Evolutionary conservation across 1,139 yeast genomes (phyloP).

Genomic region (Blastobotrys buckinghamii): DNA sequence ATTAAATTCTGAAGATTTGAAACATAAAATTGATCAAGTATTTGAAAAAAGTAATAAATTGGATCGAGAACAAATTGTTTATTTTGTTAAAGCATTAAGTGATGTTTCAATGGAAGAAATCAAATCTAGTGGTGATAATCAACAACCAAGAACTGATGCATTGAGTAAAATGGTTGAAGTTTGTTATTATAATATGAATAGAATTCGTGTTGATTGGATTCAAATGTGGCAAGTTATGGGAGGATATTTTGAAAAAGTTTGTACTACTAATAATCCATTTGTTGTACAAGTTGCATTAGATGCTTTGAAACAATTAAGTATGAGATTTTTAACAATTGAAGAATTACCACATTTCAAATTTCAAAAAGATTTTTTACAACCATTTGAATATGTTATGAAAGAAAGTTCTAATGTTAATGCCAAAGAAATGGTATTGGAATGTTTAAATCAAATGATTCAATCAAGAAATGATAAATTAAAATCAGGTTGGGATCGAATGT

Average conservation of each 20-base stretch:
- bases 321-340: slow-evolving; percentile 87
- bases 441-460: slow-evolving; percentile 78
- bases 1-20: slow-evolving; percentile 68
- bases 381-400: slow-evolving; percentile 69
- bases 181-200: slow-evolving; percentile 93
- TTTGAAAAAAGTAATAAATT: slow-evolving; percentile 78
- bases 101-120: slow-evolving; percentile 89
- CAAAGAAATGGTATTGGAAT: slow-evolving; percentile 85
- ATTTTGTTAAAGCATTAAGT: slow-evolving; percentile 80
- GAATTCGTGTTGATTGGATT: slow-evolving; percentile 96
- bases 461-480: slow-evolving; percentile 69
- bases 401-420: slow-evolving; percentile 67
- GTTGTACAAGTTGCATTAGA: slow-evolving; percentile 90
- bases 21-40: slow-evolving; percentile 79
- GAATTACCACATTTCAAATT: slow-evolving; percentile 94
- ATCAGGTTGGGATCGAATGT: slow-evolving; percentile 94
- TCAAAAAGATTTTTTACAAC: slow-evolving; percentile 88
- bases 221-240: slow-evolving; percentile 95
- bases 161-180: slow-evolving; percentile 95
- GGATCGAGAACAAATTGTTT: slow-evolving; percentile 77
- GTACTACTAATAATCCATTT: slow-evolving; percentile 65
- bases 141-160: slow-evolving; percentile 85
- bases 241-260: slow-evolving; percentile 77
- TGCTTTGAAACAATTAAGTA: slow-evolving; percentile 85
- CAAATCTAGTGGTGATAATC: slow-evolving; percentile 78